Percentiles rank a stretch among this genome's conserved stretches.
These are phyloP conservation scores for Thermoascus crustaceus DNA, from an alignment of 2,329 filamentous ascomycete genomes.

Conservation along the genomic window DNA sequence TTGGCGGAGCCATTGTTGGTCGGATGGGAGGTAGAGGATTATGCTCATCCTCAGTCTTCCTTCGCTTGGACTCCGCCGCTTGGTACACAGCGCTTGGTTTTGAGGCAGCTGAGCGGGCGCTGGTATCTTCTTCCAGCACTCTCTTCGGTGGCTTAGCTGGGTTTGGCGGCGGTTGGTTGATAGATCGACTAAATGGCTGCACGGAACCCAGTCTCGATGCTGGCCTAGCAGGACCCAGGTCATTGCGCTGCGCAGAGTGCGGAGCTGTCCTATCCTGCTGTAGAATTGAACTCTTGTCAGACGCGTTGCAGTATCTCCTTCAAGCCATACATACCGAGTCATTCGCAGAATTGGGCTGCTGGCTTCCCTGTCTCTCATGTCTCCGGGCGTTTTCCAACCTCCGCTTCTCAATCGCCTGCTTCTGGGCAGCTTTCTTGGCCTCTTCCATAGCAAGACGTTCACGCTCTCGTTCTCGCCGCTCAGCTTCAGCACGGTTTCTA, in stretches of 20 bases:
- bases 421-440: constrained; percentile 57
- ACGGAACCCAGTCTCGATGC: constrained; percentile 38
- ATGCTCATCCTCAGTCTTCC: constrained; percentile 66
- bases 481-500: constrained; percentile 52
- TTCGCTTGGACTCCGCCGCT: constrained; percentile 67
- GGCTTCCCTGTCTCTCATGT: constrained; percentile 37
- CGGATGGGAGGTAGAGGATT: constrained; percentile 54
- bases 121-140: constrained; percentile 55
- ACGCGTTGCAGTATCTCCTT: not conserved
- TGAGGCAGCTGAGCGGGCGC: constrained; percentile 31
- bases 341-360: constrained; percentile 24
- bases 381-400: constrained; percentile 40
- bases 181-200: constrained; percentile 53
- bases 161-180: constrained; percentile 55
- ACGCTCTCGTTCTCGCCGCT: constrained; percentile 36
- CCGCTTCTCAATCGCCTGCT: constrained; percentile 50
- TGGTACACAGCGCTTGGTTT: constrained; percentile 47
- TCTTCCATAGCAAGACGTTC: constrained; percentile 47
- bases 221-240: constrained; percentile 44
- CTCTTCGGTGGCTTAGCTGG: constrained; percentile 69
- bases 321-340: constrained; percentile 28
- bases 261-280: constrained; percentile 23
- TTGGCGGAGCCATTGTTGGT: constrained; percentile 71
- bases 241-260: constrained; percentile 33
- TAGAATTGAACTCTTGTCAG: constrained; percentile 16